Evolutionary conservation across 2,329 filamentous ascomycete genomes (phyloP), one percentile per base, ranked within the genome.

Genomic region (Ceratocystis colombiana): DNA sequence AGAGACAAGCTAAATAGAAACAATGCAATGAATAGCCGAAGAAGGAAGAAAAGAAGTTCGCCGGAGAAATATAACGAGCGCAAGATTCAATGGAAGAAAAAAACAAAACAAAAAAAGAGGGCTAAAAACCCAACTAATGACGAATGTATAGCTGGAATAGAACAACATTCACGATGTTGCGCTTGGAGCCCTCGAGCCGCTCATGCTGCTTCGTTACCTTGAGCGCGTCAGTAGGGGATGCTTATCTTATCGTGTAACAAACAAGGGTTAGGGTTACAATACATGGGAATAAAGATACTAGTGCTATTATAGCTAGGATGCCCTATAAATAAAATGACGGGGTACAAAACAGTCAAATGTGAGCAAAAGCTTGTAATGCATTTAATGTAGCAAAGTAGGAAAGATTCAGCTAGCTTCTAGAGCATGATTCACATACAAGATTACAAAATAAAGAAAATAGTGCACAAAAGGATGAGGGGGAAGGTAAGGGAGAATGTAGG

Each of bases 361-460:
- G 63, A 3, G 37, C 8, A 64, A 68, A 63, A 62, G 62, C 53
- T 62, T 67, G 64, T 44, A 57, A 62, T 67, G 66, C 64, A 65
- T 55, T 12, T 28, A 25, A 25, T 53, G 8, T 10, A 6, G 8
- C 37, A 41, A 41, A 53, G 20, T 25, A 28, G 48, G 2, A 53
- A 53, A 25, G 48, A 12, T 53, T 25, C 8, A 25, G 20, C 48
- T 53, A n/a, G 48, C 48, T 53, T 53, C 48, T 1, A 53, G 20
- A 53, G 28, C 53, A 37, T 59, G 28, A 59, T 59, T 33, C 28
- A 30, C n/a, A 59, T 59, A 33, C 25, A 59, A 57, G 5, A n/a
- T 59, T 59, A 59, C 53, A 59, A 17, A 33, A 66, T 61, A 61
- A 63, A 57, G 57, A 68, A 61, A 44, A 64, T 61, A 66, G 33